Percentiles rank a stretch among this genome's conserved stretches.
Conservation (phyloP, 2,329 filamentous ascomycete species). For the Beauveria caledonica region DNA sequence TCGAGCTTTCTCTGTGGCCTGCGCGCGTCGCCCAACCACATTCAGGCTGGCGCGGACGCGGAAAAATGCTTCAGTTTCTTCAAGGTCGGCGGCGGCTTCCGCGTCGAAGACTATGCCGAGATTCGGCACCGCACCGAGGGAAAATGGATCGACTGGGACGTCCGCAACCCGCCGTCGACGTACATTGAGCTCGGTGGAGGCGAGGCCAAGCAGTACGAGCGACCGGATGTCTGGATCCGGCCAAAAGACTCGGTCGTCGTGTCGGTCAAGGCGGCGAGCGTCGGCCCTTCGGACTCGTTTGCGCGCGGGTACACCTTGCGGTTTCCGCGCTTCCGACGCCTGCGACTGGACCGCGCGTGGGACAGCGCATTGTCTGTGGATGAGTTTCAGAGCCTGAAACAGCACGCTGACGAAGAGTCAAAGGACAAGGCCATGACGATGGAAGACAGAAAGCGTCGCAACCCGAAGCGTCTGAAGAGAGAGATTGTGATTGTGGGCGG, state of each 20-base stretch:
- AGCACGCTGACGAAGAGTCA: constrained; percentile 59
- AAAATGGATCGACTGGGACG: constrained; percentile 85
- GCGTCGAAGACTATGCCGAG: constrained; percentile 72
- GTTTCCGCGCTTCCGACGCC: constrained; percentile 79
- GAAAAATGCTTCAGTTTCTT: constrained; percentile 91
- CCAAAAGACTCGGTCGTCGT: constrained; percentile 82
- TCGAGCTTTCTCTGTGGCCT: constrained; percentile 90
- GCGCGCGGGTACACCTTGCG: constrained; percentile 69
- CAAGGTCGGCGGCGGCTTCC: constrained; percentile 94
- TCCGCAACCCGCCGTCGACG: constrained; percentile 63
- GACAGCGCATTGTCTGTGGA: constrained; percentile 67
- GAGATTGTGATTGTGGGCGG: constrained; percentile 66
- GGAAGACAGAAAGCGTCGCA: constrained; percentile 52
- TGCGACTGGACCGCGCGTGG: constrained; percentile 82
- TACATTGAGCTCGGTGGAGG: constrained; percentile 78
- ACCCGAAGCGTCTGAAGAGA: constrained; percentile 55
- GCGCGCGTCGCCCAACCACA: constrained; percentile 61
- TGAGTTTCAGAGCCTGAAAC: constrained; percentile 67
- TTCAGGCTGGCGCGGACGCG: constrained; percentile 48
- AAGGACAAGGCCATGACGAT: constrained; percentile 72
- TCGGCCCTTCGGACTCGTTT: constrained; percentile 69
- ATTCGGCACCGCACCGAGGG: constrained; percentile 79
- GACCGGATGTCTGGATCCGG: constrained; percentile 87
- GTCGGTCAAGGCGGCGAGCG: constrained; percentile 78
- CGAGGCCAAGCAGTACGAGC: constrained; percentile 60